Evolutionary conservation across 129 eudicot species (phyloP).

Genomic region (Sambucus nigra): DNA sequence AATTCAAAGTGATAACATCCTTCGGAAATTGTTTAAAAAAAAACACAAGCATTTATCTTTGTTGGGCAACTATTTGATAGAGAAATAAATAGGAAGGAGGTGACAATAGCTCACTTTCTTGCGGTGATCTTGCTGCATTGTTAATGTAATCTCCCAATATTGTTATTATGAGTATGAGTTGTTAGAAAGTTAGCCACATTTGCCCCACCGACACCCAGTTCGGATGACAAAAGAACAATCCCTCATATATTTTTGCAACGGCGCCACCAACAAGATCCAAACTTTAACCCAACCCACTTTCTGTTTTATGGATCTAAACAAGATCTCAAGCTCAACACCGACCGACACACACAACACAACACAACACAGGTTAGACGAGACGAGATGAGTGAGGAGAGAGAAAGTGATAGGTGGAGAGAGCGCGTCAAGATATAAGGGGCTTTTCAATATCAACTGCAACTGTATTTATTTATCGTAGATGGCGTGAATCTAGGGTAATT

Average conservation of each 20-base stretch:
- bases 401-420: background rate
- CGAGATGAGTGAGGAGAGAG: background rate
- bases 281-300: background rate
- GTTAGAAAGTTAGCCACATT: constrained; percentile 8
- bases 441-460: too few species aligned
- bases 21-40: background rate
- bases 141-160: background rate
- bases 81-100: too few species aligned
- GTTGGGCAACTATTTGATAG: background rate
- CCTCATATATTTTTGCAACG: constrained; percentile 7
- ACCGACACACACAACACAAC: background rate
- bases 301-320: constrained; percentile 6
- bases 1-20: background rate
- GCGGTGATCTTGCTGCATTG: constrained; percentile 21
- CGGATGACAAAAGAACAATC: constrained; percentile 13
- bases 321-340: background rate
- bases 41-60: background rate
- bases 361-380: background rate
- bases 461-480: background rate
- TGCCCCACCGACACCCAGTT: constrained; percentile 11
- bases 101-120: constrained; percentile 13
- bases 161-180: background rate
- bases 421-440: too few species aligned
- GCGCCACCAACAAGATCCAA: constrained; percentile 3
- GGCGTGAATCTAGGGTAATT: background rate